phyloP scores from a whole-genome alignment of 1,284 basidiomycete genomes.

The Hymenochaete sp. region DNA sequence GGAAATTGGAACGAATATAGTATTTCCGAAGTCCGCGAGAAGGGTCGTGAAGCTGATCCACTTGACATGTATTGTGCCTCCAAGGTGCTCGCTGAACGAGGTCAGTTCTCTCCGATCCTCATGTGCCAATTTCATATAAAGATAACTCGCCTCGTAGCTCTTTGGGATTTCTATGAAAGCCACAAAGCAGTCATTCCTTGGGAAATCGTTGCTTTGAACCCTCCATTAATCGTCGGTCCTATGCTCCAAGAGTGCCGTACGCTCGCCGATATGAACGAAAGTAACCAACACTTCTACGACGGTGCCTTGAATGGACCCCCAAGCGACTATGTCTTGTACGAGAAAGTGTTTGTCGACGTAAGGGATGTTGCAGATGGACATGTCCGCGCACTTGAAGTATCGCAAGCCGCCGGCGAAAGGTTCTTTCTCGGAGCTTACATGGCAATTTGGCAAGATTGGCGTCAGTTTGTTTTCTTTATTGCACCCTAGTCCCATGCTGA shows the following conservation, averaged over 20 bases:
- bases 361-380: constrained; percentile 40
- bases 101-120: neutral
- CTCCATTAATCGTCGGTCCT: constrained; percentile 17
- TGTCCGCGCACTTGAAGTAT: constrained; percentile 33
- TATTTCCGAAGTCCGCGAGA: constrained; percentile 1
- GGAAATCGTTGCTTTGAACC: constrained; percentile 18
- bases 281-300: constrained; percentile 7
- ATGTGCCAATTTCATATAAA: neutral
- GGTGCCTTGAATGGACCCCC: constrained; percentile 16
- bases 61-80: constrained; percentile 5
- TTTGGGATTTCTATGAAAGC: constrained; percentile 20
- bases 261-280: constrained; percentile 11
- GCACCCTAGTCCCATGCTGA: neutral
- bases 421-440: constrained; percentile 27
- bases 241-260: constrained; percentile 13
- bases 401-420: constrained; percentile 34
- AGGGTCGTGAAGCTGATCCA: constrained; percentile 1
- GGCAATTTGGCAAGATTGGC: constrained; percentile 14
- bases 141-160: constrained; percentile 12
- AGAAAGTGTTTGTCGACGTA: constrained; percentile 39
- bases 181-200: constrained; percentile 16
- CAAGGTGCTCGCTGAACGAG: constrained; percentile 7
- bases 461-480: constrained; percentile 6
- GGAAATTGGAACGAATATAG: constrained; percentile 7
- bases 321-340: constrained; percentile 20